phyloP scores from a whole-genome alignment of 1,284 basidiomycete species.

The Irpex rosettiformis region DNA sequence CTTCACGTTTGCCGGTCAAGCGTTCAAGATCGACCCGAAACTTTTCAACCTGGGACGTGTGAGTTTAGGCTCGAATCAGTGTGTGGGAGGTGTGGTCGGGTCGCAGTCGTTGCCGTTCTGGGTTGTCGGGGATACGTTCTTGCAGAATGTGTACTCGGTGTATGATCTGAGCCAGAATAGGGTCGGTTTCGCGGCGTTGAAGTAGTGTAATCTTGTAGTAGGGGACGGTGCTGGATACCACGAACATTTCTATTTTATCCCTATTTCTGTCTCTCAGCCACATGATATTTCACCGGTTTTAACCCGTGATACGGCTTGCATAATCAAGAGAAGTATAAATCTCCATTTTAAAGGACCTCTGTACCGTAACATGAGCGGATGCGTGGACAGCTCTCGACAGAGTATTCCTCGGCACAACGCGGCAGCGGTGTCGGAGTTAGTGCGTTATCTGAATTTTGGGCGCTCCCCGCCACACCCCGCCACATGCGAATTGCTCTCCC shows the following conservation, averaged over 20 bases:
- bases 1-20: slow-evolving; percentile 40
- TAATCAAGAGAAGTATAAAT: too few species aligned
- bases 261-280: too few species aligned
- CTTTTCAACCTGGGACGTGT: slow-evolving; percentile 26
- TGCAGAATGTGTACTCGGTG: slow-evolving; percentile 21
- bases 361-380: too few species aligned
- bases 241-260: too few species aligned
- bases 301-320: too few species aligned
- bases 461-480: slow-evolving; percentile 1
- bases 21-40: slow-evolving; percentile 33
- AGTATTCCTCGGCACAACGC: too few species aligned
- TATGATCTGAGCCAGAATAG: slow-evolving; percentile 17
- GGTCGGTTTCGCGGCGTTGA: slow-evolving; percentile 18
- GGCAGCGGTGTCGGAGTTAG: neutral
- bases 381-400: too few species aligned
- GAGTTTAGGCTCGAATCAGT: slow-evolving; percentile 13
- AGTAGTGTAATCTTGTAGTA: neutral
- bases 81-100: slow-evolving; percentile 18
- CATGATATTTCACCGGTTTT: too few species aligned
- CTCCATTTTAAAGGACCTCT: too few species aligned
- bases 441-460: neutral
- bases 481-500: neutral
- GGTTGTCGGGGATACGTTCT: slow-evolving; percentile 29
- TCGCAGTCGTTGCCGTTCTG: slow-evolving; percentile 21
- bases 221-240: neutral